These are phyloP conservation scores for Saturnispora galanensis DNA, from an alignment of 805 yeast genomes.

Conservation along the genomic window DNA sequence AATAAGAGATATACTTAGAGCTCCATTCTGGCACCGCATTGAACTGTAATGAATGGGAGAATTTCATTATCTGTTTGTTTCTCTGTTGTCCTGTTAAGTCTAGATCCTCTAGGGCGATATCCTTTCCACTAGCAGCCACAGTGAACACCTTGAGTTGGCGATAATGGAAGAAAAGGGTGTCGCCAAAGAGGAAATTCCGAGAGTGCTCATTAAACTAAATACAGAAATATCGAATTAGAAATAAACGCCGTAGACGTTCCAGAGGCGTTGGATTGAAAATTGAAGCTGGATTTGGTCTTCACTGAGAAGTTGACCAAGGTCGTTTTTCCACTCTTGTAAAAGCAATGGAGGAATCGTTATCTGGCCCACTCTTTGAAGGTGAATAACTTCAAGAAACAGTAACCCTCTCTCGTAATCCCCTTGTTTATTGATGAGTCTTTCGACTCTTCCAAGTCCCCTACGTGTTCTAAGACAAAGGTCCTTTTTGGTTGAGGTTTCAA, in stretches of 20 bases:
- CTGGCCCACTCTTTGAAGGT: slow-evolving; percentile 42
- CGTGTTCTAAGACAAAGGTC: slow-evolving; percentile 2
- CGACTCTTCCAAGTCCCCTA: slow-evolving; percentile 13
- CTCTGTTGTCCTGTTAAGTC: not conserved
- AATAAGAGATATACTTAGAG: slow-evolving; percentile 81
- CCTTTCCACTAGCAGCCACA: not conserved
- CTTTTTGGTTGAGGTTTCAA: not conserved
- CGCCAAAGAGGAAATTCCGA: too few relatives aligned
- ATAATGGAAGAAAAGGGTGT: too few relatives aligned
- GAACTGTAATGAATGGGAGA: slow-evolving; percentile 88
- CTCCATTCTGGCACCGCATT: slow-evolving; percentile 99
- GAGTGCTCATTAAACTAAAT: not conserved
- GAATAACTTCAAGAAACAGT: slow-evolving; percentile 55
- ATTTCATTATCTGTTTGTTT: slow-evolving; percentile 52
- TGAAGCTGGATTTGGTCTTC: slow-evolving; percentile 31
- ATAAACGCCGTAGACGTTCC: slow-evolving; percentile 45
- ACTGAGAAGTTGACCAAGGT: slow-evolving; percentile 50
- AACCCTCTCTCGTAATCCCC: slow-evolving; percentile 43
- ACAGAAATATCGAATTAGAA: slow-evolving; percentile 2
- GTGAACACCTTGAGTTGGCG: not conserved
- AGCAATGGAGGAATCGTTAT: slow-evolving; percentile 41
- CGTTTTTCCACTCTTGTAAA: slow-evolving; percentile 48
- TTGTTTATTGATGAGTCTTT: slow-evolving; percentile 16
- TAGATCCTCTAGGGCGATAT: slow-evolving; percentile 5
- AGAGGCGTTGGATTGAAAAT: slow-evolving; percentile 44